Evolutionary conservation across 441 rosid species (phyloP), one percentile per base, ranked within the genome.

Genomic region (Biscutella auriculata): DNA sequence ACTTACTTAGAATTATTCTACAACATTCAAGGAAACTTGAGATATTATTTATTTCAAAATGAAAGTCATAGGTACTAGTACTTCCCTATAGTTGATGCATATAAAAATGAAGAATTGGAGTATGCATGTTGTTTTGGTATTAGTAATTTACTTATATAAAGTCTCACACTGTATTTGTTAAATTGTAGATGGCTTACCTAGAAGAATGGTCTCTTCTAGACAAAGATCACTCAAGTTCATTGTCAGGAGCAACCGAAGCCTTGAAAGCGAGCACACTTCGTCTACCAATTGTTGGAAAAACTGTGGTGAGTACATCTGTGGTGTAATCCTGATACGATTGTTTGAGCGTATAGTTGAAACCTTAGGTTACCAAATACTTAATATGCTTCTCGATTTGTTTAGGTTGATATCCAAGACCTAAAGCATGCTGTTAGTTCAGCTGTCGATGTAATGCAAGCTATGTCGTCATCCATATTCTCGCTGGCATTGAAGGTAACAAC

Each of bases 391-490:
- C 54, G 62, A 19, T 17, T 36, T 45, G 39, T 36, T 48, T 70
- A 84, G 91, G 79, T 68, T 29, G 83, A 84, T 70, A 55, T 66
- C 44, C 78, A 75, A 62, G 73, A 81, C 50, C 78, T 84, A 60
- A 79, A 78, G 79, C 72, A 84, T 76, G 85, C 77, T 55, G 65
- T 79, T 48, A 72, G 85, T 57, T 81, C 91, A 61, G 81, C 91
- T 9, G 74, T 78, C 48, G 83, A 80, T 62, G 79, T 76, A 14
- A 78, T 81, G 85, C 83, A 73, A 36, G 79, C 77, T 61, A 77
- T 81, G 85, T 73, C 80, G 45, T 79, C 83, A 50, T 79, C 82
- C 11, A 66, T 84, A 75, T 81, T 71, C 75, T 76, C 67, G 17
- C 62, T 78, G 13, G 67, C 76, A 40, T 68, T 47, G 1, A 75